These are phyloP conservation scores for Ampelocalamus luodianensis DNA, from an alignment of 176 grass and related monocot species.

Conservation along the genomic window DNA sequence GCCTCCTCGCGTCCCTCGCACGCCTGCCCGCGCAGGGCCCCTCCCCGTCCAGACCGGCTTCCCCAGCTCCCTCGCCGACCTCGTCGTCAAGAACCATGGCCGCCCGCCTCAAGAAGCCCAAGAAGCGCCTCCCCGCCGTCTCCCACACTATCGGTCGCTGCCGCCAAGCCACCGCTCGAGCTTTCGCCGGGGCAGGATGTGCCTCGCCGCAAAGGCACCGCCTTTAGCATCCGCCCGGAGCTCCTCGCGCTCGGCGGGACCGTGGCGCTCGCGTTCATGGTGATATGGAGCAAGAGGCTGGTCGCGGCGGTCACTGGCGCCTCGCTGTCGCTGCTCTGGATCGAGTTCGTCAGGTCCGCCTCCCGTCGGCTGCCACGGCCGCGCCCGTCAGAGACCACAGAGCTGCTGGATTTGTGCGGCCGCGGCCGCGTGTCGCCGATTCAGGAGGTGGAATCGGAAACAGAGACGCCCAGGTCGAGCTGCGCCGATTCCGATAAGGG, in stretches of 20 bases:
- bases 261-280: slow-evolving; percentile 54
- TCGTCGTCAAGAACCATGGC: slow-evolving; percentile 81
- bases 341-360: slow-evolving; percentile 45
- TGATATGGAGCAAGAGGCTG: slow-evolving; percentile 60
- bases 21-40: slow-evolving; percentile 15
- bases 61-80: slow-evolving; percentile 79
- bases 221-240: slow-evolving; percentile 42
- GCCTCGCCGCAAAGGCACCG: background rate
- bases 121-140: slow-evolving; percentile 10
- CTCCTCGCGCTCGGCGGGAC: slow-evolving; percentile 47
- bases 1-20: slow-evolving; percentile 60
- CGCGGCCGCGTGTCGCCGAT: slow-evolving; percentile 33
- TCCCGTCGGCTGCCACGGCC: slow-evolving; percentile 21
- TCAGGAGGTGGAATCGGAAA: slow-evolving; percentile 40
- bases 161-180: background rate
- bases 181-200: background rate
- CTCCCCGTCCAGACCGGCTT: slow-evolving; percentile 81
- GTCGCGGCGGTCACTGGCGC: slow-evolving; percentile 53
- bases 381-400: background rate
- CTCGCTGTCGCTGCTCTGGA: slow-evolving; percentile 60
- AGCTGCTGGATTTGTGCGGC: background rate
- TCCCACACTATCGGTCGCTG: background rate
- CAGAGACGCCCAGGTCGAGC: slow-evolving; percentile 19
- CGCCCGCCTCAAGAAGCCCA: slow-evolving; percentile 44
- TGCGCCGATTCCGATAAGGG: slow-evolving; percentile 36